phyloP scores from a whole-genome alignment of 148 eudicot genomes.

The Nepenthes gracilis region DNA sequence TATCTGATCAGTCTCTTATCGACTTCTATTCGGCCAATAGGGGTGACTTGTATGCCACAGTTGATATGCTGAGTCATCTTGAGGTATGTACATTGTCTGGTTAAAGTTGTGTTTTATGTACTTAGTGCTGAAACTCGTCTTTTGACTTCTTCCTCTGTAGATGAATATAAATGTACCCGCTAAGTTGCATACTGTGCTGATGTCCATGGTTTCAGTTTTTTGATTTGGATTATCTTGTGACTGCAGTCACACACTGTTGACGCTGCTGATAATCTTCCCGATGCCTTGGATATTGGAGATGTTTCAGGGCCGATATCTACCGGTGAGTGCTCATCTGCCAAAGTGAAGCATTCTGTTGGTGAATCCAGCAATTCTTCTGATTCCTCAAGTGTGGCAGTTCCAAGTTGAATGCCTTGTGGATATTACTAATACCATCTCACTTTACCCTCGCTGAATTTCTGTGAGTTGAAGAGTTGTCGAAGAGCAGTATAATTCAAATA shows the following conservation, averaged over 20 bases:
- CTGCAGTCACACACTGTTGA: conserved; percentile 28
- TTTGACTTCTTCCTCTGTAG: not conserved
- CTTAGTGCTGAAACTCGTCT: not conserved
- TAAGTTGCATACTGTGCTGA: not conserved
- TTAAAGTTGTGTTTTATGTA: not conserved
- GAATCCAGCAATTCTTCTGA: conserved; percentile 33
- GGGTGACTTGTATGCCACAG: conserved; percentile 64
- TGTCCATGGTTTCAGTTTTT: not conserved
- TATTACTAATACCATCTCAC: too few relatives aligned
- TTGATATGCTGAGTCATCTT: conserved; percentile 76
- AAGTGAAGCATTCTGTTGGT: conserved; percentile 20
- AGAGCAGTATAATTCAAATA: too few relatives aligned
- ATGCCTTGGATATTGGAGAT: conserved; percentile 35
- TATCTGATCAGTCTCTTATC: conserved; percentile 65
- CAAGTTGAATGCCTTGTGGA: conserved; percentile 9
- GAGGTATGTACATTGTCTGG: conserved; percentile 33
- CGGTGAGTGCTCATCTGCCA: conserved; percentile 28
- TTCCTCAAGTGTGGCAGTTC: conserved; percentile 15
- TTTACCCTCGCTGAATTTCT: too few relatives aligned
- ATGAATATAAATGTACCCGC: not conserved
- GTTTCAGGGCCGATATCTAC: conserved; percentile 28
- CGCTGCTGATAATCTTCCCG: conserved; percentile 34
- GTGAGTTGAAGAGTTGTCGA: too few relatives aligned
- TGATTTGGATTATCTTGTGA: not conserved
- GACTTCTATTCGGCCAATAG: conserved; percentile 58